These are phyloP conservation scores for Taphrina populina DNA, from an alignment of 1,139 yeast genomes.

Conservation along the genomic window DNA sequence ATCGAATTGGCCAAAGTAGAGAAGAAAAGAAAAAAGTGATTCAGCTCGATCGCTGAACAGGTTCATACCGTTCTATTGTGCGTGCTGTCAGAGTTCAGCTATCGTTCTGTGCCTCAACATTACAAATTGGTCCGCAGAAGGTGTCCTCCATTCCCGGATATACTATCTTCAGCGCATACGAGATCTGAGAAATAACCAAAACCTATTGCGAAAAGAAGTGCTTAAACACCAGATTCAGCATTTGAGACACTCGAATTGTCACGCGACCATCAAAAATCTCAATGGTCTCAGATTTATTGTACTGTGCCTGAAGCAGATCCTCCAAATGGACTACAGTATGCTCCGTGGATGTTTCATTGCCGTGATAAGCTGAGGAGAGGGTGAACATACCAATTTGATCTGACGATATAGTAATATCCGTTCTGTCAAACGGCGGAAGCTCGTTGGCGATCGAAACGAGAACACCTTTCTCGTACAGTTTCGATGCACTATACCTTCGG, in stretches of 20 bases:
- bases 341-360: conserved; percentile 54
- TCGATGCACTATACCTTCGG: conserved; percentile 74
- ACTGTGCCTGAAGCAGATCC: conserved; percentile 66
- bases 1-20: conserved; percentile 28
- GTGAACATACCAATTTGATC: conserved; percentile 71
- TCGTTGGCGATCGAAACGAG: conserved; percentile 54
- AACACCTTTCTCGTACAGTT: conserved; percentile 70
- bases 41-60: too few species aligned
- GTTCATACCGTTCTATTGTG: too few species aligned
- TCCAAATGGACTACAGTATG: conserved; percentile 59
- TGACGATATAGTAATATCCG: conserved; percentile 73
- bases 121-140: too few species aligned
- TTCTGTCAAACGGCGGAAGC: conserved; percentile 61
- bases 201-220: conserved; percentile 26
- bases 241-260: conserved; percentile 12
- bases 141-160: too few species aligned
- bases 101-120: too few species aligned
- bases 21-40: conserved; percentile 28
- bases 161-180: too few species aligned
- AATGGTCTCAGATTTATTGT: conserved; percentile 41
- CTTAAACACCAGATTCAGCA: conserved; percentile 28
- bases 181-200: too few species aligned
- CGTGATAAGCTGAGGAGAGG: conserved; percentile 62
- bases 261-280: conserved; percentile 32
- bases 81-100: too few species aligned